phyloP scores from a whole-genome alignment of 2,329 filamentous ascomycete species.

The Xylaria sp. region DNA sequence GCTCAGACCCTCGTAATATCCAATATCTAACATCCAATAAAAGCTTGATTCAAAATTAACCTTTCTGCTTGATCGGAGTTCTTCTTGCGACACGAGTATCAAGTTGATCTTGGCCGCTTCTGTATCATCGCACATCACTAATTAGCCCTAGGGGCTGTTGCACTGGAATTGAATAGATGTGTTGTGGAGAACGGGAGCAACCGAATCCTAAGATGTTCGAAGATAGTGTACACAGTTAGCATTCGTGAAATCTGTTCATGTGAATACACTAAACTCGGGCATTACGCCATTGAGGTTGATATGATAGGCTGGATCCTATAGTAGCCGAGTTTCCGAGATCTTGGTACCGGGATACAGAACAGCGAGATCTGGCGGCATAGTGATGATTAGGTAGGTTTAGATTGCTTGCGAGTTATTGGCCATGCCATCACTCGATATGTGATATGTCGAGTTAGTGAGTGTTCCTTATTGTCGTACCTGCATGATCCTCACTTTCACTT shows the following conservation, averaged over 20 bases:
- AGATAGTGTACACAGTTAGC: neutral
- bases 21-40: neutral
- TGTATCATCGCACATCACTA: neutral
- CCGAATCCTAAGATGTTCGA: neutral
- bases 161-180: neutral
- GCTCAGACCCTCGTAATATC: neutral
- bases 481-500: neutral
- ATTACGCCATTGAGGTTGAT: neutral
- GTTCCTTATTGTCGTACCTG: neutral
- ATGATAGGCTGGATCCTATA: neutral
- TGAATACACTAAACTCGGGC: slow-evolving; percentile 1
- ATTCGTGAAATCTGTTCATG: slow-evolving; percentile 1
- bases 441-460: too few relatives aligned
- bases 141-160: slow-evolving; percentile 9
- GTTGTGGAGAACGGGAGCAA: slow-evolving; percentile 19
- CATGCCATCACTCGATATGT: neutral
- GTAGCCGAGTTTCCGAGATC: neutral
- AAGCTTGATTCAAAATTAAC: slow-evolving; percentile 6
- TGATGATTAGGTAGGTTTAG: neutral
- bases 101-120: slow-evolving; percentile 18
- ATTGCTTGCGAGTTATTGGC: neutral
- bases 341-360: neutral
- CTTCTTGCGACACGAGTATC: neutral
- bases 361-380: slow-evolving; percentile 5
- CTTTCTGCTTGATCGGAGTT: slow-evolving; percentile 10